Evolutionary conservation across 352 stramenopile genomes (phyloP), one percentile per base, ranked within the genome.

Genomic region (Phytophthora vignae): DNA sequence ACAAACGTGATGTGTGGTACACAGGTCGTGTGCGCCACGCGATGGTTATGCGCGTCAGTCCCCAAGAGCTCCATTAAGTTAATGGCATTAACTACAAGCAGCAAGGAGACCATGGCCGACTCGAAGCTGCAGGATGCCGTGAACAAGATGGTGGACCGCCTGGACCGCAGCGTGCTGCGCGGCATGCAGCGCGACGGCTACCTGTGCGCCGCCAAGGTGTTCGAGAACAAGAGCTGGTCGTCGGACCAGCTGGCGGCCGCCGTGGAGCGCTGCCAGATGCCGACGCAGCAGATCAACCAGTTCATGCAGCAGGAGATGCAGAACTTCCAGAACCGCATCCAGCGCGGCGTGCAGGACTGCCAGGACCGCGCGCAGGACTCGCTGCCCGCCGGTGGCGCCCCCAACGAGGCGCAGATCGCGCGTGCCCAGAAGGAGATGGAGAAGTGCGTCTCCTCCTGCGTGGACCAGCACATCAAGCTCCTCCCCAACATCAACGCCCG

Each of bases 321-420:
- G 69, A 83, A 77, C 55, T 96, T 96, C 77, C 90, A 93, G 85
- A 88, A 86, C 75, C 90, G 90, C 63, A 82, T 96, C 19, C 88
- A 96, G 70, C 87, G 90, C 14, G 91, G 88, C 62, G 88, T 83
- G n/a, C 91, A 94, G 79, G 90, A 96, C 70, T 96, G 90, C 65
- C 88, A 96, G 77, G 90, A 96, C 74, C 87, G 84, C 60, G 88
- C 88, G 25, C 84, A 88, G 57, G 90, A 96, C 60, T 54, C 76
- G n/a, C 22, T 96, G 38, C 81, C 88, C 1, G 71, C 83, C n/a
- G 69, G 65, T 17, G 82, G 82, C 15, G 86, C 79, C 49, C 87
- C 87, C n/a, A 93, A 71, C 56, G 87, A 96, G 19, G 31, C 83
- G 55, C 84, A 94, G 73, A 88, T 95, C 52, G 78, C 77, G 2